Percentiles rank a stretch among this genome's conserved stretches.
phyloP scores from a whole-genome alignment of 345 rosid genomes.

The Raphanus sativus region DNA sequence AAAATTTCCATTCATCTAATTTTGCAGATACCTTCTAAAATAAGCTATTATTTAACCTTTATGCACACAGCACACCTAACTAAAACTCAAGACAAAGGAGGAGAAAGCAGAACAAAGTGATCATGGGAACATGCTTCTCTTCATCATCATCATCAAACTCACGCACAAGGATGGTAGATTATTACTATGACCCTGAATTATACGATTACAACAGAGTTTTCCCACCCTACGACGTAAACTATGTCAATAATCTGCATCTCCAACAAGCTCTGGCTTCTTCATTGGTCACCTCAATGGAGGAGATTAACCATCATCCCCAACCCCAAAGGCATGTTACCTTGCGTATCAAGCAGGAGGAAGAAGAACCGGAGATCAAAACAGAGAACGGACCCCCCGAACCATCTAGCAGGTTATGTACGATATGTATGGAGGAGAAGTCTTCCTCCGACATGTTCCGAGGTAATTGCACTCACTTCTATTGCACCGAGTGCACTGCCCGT shows the following conservation, averaged over 20 bases:
- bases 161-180: not conserved
- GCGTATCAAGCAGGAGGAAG: not conserved
- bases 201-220: not conserved
- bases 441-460: not conserved
- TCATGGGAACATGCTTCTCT: not conserved
- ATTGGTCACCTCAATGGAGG: not conserved
- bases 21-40: not conserved
- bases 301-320: not conserved
- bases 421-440: not conserved
- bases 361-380: not conserved
- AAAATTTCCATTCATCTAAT: not conserved
- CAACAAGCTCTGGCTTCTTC: not conserved
- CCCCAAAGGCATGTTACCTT: not conserved
- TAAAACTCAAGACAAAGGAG: not conserved
- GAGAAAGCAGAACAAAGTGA: not conserved
- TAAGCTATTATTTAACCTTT: not conserved
- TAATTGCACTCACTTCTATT: not conserved
- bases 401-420: not conserved
- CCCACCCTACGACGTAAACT: not conserved
- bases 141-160: not conserved
- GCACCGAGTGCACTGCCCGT: not conserved
- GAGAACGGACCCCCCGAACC: not conserved
- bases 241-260: not conserved
- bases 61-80: not conserved
- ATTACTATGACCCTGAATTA: not conserved